phyloP scores from a whole-genome alignment of 805 yeast species.

The Kazachstania psychrophila region DNA sequence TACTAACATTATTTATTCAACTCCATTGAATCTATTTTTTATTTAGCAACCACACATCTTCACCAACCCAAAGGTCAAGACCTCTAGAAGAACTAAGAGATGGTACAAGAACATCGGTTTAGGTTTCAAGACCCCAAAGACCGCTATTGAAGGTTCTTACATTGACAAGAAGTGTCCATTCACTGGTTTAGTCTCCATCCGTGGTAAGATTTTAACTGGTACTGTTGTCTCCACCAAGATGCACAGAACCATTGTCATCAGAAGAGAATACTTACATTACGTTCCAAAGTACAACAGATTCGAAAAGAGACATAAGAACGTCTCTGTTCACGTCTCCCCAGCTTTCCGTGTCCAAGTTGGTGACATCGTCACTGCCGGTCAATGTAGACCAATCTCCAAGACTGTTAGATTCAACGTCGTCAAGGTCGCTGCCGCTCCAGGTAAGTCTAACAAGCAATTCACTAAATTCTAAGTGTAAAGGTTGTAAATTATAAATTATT shows the following conservation, averaged over 20 bases:
- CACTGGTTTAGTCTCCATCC: conserved; percentile 92
- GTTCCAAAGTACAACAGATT: conserved; percentile 99
- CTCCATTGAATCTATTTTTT: not conserved
- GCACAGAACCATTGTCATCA: conserved; percentile 99
- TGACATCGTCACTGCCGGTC: conserved; percentile 98
- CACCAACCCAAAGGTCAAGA: conserved; percentile 99
- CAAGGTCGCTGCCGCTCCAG: conserved; percentile 82
- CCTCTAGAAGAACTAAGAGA: conserved; percentile 98
- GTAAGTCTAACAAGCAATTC: conserved; percentile 85
- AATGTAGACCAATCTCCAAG: conserved; percentile 99
- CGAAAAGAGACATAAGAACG: conserved; percentile 99
- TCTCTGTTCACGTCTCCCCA: conserved; percentile 99
- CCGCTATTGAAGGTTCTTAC: conserved; percentile 97
- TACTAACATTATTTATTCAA: conserved; percentile 33
- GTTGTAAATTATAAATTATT: not conserved
- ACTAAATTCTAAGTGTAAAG: conserved; percentile 69
- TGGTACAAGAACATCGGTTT: conserved; percentile 99
- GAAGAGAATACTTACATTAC: conserved; percentile 99
- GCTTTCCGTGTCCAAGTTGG: conserved; percentile 99
- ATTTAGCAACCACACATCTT: conserved; percentile 98
- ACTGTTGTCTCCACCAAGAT: conserved; percentile 99
- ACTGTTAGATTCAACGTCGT: conserved; percentile 99
- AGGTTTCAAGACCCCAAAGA: conserved; percentile 99
- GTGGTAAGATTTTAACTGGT: conserved; percentile 99
- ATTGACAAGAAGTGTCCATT: conserved; percentile 99